A percentile compares a stretch with the other conserved stretches of the same genome.
These are phyloP conservation scores for Clavispora vitiphila DNA, from an alignment of 805 yeast genomes.

Conservation along the genomic window DNA sequence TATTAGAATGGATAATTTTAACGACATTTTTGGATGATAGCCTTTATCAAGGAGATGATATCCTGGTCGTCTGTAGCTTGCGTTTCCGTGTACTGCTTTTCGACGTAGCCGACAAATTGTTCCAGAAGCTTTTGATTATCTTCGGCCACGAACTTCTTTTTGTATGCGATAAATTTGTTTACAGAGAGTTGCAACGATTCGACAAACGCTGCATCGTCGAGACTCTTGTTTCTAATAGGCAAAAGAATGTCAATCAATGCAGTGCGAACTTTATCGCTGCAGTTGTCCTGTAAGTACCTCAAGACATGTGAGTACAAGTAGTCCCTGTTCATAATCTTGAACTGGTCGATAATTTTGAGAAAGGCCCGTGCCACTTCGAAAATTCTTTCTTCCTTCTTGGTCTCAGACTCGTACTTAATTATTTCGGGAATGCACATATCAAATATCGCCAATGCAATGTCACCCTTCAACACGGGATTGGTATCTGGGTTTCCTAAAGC, in stretches of 20 bases:
- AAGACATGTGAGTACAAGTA: constrained; percentile 65
- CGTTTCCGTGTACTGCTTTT: too few relatives aligned
- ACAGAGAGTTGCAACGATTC: constrained; percentile 63
- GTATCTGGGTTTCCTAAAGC: constrained; percentile 83
- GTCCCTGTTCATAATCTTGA: constrained; percentile 62
- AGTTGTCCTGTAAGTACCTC: constrained; percentile 42
- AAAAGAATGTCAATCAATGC: constrained; percentile 54
- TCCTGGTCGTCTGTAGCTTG: too few relatives aligned
- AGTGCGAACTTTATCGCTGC: constrained; percentile 36
- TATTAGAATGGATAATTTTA: neutral
- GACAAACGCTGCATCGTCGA: constrained; percentile 44
- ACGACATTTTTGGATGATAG: constrained; percentile 37
- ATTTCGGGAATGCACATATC: constrained; percentile 32
- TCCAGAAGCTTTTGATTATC: constrained; percentile 29
- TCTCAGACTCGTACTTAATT: constrained; percentile 20
- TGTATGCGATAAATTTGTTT: constrained; percentile 62
- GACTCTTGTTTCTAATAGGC: constrained; percentile 53
- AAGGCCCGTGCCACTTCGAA: constrained; percentile 37
- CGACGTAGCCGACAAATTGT: constrained; percentile 21
- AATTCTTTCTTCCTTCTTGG: constrained; percentile 34
- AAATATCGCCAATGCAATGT: constrained; percentile 38
- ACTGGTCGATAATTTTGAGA: constrained; percentile 61
- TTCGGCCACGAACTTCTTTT: constrained; percentile 34
- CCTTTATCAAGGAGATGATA: constrained; percentile 30
- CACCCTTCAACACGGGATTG: constrained; percentile 63